Conservation (phyloP, 192 early-diverging fungal species). For the Dimargaris verticillata region DNA sequence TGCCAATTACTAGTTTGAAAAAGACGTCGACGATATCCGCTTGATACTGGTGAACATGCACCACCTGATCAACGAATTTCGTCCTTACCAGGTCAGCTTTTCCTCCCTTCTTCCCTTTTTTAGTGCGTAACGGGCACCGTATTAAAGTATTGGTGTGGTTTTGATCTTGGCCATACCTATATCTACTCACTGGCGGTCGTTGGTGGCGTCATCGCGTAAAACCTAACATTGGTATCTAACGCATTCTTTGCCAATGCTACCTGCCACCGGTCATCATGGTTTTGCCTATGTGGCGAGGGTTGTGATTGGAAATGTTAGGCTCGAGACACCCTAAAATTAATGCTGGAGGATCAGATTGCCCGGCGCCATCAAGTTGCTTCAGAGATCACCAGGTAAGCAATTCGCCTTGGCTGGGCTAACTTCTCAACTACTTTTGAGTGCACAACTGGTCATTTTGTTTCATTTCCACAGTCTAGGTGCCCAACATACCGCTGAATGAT, state of each 20-base stretch:
- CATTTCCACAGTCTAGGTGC: not conserved
- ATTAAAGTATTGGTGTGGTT: too few relatives aligned
- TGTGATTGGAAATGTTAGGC: conserved; percentile 23
- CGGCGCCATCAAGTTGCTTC: conserved; percentile 17
- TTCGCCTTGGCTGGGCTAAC: not conserved
- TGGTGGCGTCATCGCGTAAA: not conserved
- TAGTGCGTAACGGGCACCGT: too few relatives aligned
- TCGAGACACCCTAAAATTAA: conserved; percentile 42
- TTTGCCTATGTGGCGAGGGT: not conserved
- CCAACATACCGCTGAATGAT: not conserved
- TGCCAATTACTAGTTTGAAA: not conserved
- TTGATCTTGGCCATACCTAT: too few relatives aligned
- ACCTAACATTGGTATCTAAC: not conserved
- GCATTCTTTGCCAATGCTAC: not conserved
- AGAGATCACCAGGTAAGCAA: conserved; percentile 10
- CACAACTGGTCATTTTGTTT: not conserved
- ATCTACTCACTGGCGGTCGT: not conserved
- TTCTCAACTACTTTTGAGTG: not conserved
- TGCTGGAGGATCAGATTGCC: conserved; percentile 50
- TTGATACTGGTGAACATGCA: conserved; percentile 63
- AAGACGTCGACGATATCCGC: conserved; percentile 45
- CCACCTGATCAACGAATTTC: conserved; percentile 69
- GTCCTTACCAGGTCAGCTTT: conserved; percentile 48
- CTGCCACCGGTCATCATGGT: not conserved
- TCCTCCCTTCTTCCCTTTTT: not conserved